Conservation (phyloP, 129 eudicot species). For the Flaveria sonorensis region DNA sequence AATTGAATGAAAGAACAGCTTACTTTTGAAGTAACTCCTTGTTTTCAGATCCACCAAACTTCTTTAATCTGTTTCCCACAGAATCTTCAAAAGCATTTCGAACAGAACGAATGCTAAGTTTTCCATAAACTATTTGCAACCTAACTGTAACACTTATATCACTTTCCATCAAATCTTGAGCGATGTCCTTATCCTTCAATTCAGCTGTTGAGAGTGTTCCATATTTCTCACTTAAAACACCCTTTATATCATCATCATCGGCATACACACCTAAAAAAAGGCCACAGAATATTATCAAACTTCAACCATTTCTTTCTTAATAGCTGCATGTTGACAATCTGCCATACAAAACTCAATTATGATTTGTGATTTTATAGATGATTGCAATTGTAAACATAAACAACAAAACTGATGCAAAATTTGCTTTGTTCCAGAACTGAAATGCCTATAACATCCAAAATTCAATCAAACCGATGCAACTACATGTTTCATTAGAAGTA, state of each 20-base stretch:
- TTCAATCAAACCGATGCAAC: not conserved
- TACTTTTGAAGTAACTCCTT: constrained; percentile 89
- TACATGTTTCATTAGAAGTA: not conserved
- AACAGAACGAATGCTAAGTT: constrained; percentile 80
- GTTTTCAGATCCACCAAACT: constrained; percentile 79
- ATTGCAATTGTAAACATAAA: not conserved
- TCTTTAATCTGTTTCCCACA: constrained; percentile 77
- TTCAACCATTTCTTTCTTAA: constrained; percentile 2
- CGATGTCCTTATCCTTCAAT: constrained; percentile 54
- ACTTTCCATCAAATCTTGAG: constrained; percentile 68
- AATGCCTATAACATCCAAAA: not conserved
- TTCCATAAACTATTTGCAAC: constrained; percentile 94
- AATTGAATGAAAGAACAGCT: not conserved
- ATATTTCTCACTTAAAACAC: constrained; percentile 66
- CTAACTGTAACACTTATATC: constrained; percentile 78
- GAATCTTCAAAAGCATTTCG: constrained; percentile 94
- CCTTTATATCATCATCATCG: constrained; percentile 64
- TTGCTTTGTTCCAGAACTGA: not conserved
- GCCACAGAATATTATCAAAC: not conserved
- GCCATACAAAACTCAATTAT: not conserved
- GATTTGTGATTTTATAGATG: not conserved
- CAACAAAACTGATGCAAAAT: not conserved
- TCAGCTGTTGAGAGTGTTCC: constrained; percentile 54
- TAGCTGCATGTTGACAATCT: not conserved
- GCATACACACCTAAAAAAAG: constrained; percentile 76